phyloP scores from a whole-genome alignment of 2,329 filamentous ascomycete genomes.

The Xylaria sp. region DNA sequence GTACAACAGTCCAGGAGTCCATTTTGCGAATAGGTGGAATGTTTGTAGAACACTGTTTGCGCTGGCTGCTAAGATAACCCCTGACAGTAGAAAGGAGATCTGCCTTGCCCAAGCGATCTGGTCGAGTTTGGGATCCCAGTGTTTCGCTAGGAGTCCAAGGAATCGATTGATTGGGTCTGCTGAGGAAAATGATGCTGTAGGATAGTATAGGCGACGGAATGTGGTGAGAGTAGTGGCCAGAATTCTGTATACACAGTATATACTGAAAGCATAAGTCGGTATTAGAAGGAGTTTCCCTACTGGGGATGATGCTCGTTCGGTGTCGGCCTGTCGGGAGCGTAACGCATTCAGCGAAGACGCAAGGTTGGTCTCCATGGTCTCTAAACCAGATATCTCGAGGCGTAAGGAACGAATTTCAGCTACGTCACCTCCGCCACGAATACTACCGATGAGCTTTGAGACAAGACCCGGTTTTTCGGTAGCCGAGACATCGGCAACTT shows the following conservation, averaged over 20 bases:
- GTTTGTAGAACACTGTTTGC: slow-evolving; percentile 89
- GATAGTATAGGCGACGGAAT: slow-evolving; percentile 67
- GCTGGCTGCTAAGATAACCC: slow-evolving; percentile 82
- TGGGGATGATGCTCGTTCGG: slow-evolving; percentile 73
- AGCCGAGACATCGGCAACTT: slow-evolving; percentile 55
- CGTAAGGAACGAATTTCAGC: slow-evolving; percentile 71
- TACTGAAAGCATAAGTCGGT: slow-evolving; percentile 75
- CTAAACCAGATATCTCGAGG: slow-evolving; percentile 81
- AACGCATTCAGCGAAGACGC: slow-evolving; percentile 72
- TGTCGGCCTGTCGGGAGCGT: slow-evolving; percentile 70
- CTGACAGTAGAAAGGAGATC: slow-evolving; percentile 85
- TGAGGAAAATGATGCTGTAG: slow-evolving; percentile 67
- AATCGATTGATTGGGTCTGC: slow-evolving; percentile 87
- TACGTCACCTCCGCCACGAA: slow-evolving; percentile 72
- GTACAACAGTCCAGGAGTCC: slow-evolving; percentile 76
- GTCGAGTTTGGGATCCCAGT: slow-evolving; percentile 86
- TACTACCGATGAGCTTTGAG: slow-evolving; percentile 76
- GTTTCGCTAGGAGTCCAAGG: slow-evolving; percentile 80
- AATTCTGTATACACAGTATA: slow-evolving; percentile 89
- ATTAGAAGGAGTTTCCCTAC: slow-evolving; percentile 72
- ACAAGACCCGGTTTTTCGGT: slow-evolving; percentile 70
- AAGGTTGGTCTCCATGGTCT: slow-evolving; percentile 81
- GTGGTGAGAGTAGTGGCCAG: slow-evolving; percentile 76
- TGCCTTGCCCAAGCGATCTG: slow-evolving; percentile 85
- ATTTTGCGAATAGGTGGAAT: slow-evolving; percentile 81